These are phyloP conservation scores for Chaetomiaceae sp. DNA, from an alignment of 2,329 filamentous ascomycete species.

Conservation along the genomic window DNA sequence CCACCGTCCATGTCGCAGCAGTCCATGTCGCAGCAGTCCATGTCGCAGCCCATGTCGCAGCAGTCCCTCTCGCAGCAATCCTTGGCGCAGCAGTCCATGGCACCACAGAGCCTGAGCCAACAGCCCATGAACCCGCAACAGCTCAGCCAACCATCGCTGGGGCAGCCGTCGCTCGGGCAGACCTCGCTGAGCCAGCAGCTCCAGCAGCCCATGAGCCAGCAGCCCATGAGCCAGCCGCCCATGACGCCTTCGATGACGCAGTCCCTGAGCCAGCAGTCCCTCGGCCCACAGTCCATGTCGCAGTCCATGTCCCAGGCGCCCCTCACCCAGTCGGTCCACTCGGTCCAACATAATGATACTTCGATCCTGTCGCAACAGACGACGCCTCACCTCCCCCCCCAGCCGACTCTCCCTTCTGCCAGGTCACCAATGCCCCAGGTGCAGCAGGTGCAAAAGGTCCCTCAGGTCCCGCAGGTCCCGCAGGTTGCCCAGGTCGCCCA, in stretches of 20 bases:
- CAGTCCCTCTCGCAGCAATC: slow-evolving; percentile 14
- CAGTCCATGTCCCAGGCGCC: slow-evolving; percentile 20
- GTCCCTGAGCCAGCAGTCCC: slow-evolving; percentile 5
- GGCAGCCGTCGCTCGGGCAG: slow-evolving; percentile 24
- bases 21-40: slow-evolving; percentile 18
- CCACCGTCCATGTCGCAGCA: slow-evolving; percentile 22
- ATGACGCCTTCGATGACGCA: slow-evolving; percentile 21
- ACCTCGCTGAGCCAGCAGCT: slow-evolving; percentile 22
- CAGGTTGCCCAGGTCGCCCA: neutral
- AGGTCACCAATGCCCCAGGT: slow-evolving; percentile 35
- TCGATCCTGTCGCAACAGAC: slow-evolving; percentile 35
- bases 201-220: slow-evolving; percentile 28
- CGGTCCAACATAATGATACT: slow-evolving; percentile 8
- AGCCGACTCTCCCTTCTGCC: slow-evolving; percentile 27
- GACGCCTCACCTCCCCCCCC: slow-evolving; percentile 31
- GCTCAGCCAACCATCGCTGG: slow-evolving; percentile 29
- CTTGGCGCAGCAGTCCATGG: slow-evolving; percentile 17
- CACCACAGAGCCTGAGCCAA: slow-evolving; percentile 24
- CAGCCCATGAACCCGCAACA: slow-evolving; percentile 26
- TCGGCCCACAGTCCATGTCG: slow-evolving; percentile 20
- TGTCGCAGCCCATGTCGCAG: slow-evolving; percentile 20
- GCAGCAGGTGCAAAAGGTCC: slow-evolving; percentile 31
- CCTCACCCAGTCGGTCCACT: slow-evolving; percentile 18
- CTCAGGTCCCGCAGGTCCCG: slow-evolving; percentile 27
- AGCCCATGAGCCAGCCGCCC: slow-evolving; percentile 24